These are phyloP conservation scores for Leccinum aurantiacum DNA, from an alignment of 768 basidiomycete species.

Conservation along the genomic window DNA sequence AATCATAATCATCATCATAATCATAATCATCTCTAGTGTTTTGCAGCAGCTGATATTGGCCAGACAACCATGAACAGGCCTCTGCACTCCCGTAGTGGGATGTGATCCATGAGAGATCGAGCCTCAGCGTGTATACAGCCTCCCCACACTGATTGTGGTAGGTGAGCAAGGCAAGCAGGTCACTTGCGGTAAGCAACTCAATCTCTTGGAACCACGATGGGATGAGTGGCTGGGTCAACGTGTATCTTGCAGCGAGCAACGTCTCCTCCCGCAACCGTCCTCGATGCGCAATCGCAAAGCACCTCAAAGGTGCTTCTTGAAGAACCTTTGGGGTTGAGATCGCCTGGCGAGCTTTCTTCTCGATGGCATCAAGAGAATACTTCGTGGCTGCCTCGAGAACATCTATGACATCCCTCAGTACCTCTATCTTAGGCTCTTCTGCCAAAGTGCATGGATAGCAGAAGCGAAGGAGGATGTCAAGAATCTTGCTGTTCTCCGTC, in stretches of 20 bases:
- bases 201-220: constrained; percentile 30
- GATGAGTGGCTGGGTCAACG: constrained; percentile 28
- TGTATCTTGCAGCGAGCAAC: constrained; percentile 27
- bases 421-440: constrained; percentile 22
- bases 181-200: constrained; percentile 24
- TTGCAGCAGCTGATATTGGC: no score
- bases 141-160: constrained; percentile 20
- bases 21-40: no score
- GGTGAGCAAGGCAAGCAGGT: constrained; percentile 26
- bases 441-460: constrained; percentile 13
- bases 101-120: constrained; percentile 16
- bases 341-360: constrained; percentile 15
- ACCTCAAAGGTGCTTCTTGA: constrained; percentile 25
- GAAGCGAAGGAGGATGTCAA: constrained; percentile 17
- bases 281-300: constrained; percentile 32
- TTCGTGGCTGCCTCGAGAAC: constrained; percentile 19
- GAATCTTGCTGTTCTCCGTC: constrained; percentile 6
- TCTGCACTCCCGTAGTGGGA: background rate
- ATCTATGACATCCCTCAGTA: constrained; percentile 1
- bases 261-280: constrained; percentile 25
- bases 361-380: constrained; percentile 18
- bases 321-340: constrained; percentile 22
- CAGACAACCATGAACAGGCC: background rate
- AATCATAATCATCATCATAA: no score
- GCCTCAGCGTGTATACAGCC: constrained; percentile 7